Evolutionary conservation across 352 stramenopile species (phyloP).

Genomic region (Phytophthora europaea): DNA sequence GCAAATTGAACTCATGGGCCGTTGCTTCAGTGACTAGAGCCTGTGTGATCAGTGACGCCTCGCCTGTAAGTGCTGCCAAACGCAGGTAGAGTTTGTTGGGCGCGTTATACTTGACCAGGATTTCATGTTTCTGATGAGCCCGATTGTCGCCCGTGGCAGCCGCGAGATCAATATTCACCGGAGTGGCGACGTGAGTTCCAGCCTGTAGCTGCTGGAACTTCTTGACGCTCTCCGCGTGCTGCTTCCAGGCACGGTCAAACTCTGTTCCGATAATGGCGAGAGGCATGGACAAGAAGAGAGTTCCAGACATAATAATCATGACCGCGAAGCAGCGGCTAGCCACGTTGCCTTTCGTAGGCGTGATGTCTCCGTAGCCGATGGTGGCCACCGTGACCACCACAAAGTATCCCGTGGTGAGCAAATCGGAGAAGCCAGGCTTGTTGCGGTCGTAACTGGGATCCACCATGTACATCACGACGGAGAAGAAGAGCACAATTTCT

Average conservation of each 20-base stretch:
- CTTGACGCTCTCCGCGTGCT: conserved; percentile 75
- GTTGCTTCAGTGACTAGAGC: conserved; percentile 56
- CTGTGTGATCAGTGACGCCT: conserved; percentile 76
- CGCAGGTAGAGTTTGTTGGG: conserved; percentile 76
- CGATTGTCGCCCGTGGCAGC: conserved; percentile 37
- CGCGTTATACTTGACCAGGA: conserved; percentile 84
- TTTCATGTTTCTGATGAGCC: conserved; percentile 73
- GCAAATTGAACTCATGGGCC: conserved; percentile 48
- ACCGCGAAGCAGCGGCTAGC: conserved; percentile 68
- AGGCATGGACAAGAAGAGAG: conserved; percentile 88
- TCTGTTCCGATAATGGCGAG: conserved; percentile 89
- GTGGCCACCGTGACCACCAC: conserved; percentile 82
- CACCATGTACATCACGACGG: conserved; percentile 84
- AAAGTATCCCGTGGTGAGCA: conserved; percentile 82
- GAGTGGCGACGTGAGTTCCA: conserved; percentile 28
- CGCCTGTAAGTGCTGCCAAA: conserved; percentile 67
- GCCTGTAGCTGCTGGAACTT: conserved; percentile 57
- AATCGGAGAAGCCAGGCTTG: conserved; percentile 72
- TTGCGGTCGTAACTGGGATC: conserved; percentile 75
- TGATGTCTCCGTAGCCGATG: conserved; percentile 85
- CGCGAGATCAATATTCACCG: conserved; percentile 37
- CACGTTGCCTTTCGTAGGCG: conserved; percentile 79
- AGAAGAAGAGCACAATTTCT: conserved; percentile 87
- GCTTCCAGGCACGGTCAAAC: conserved; percentile 84
- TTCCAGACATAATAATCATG: conserved; percentile 89